Percentiles rank a stretch among this genome's conserved stretches.
Evolutionary conservation across 2,329 filamentous ascomycete genomes (phyloP).

Genomic region (Mycocentrospora acerina): DNA sequence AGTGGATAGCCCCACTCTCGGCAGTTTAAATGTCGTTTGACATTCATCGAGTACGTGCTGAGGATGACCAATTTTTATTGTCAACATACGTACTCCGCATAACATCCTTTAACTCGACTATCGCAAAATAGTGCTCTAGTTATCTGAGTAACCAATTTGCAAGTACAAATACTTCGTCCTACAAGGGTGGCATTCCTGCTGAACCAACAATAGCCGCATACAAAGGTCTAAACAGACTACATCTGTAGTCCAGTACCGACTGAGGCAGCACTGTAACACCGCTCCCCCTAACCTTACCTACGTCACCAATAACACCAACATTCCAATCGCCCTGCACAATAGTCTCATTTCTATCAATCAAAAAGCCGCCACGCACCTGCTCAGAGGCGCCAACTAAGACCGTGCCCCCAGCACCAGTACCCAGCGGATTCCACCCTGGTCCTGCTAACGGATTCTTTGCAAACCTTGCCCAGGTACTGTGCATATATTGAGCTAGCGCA

Average conservation of each 20-base stretch:
- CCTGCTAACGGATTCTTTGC: conserved; percentile 28
- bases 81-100: no score
- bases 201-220: conserved; percentile 17
- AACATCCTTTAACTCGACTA: no score
- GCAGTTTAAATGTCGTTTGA: no score
- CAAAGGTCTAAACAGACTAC: conserved; percentile 14
- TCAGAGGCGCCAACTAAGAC: conserved; percentile 16
- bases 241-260: conserved; percentile 14
- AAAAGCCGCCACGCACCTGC: conserved; percentile 7
- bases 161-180: no score
- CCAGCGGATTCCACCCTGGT: conserved; percentile 27
- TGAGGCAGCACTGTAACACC: conserved; percentile 21
- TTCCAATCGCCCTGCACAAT: conserved; percentile 14
- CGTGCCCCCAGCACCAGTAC: conserved; percentile 13
- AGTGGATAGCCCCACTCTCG: no score
- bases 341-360: conserved; percentile 3
- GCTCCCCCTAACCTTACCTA: conserved; percentile 15
- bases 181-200: conserved; percentile 10
- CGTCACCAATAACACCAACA: conserved; percentile 19
- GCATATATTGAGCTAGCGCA: conserved; percentile 21
- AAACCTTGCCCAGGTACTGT: conserved; percentile 27
- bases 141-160: no score
- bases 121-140: no score
- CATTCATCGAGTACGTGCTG: no score
- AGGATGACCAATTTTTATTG: no score